Percentiles rank a stretch among this genome's conserved stretches.
Evolutionary conservation across 1,139 yeast genomes (phyloP).

Genomic region (Pichia sp.): DNA sequence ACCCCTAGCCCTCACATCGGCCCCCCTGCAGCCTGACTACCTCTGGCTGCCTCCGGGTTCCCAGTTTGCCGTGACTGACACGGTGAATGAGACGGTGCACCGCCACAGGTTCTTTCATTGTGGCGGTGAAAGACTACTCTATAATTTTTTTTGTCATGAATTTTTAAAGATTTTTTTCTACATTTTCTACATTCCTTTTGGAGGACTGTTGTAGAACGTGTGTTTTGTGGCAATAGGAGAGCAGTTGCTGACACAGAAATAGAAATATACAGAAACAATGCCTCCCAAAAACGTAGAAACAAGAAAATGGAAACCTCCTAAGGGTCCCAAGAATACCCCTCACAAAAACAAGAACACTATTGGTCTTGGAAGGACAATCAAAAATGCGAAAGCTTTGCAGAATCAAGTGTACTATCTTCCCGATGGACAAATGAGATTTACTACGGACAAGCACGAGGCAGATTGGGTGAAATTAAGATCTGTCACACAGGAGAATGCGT

Average conservation of each 20-base stretch:
- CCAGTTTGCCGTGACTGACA: no score
- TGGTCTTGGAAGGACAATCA: conserved; percentile 83
- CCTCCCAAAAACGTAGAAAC: conserved; percentile 44
- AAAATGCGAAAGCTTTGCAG: conserved; percentile 67
- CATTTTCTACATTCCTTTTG: no score
- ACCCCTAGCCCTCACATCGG: no score
- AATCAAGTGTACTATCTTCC: conserved; percentile 69
- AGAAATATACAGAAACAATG: conserved; percentile 26
- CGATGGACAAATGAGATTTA: conserved; percentile 80
- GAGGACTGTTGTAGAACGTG: no score
- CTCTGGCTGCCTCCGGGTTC: no score
- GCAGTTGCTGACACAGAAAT: no score
- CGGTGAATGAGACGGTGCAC: no score
- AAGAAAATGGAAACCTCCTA: conserved; percentile 66
- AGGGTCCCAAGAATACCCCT: conserved; percentile 86
- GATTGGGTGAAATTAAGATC: conserved; percentile 88
- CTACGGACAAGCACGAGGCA: conserved; percentile 79
- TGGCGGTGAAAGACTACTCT: neutral
- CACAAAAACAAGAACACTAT: conserved; percentile 78
- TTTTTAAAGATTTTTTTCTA: neutral
- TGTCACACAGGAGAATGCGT: conserved; percentile 88
- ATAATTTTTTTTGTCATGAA: neutral
- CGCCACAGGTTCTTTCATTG: no score
- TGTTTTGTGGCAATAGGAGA: no score
- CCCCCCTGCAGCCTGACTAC: no score